Conservation (phyloP, 2,329 filamentous ascomycete species). For the Nothophoma quercina region DNA sequence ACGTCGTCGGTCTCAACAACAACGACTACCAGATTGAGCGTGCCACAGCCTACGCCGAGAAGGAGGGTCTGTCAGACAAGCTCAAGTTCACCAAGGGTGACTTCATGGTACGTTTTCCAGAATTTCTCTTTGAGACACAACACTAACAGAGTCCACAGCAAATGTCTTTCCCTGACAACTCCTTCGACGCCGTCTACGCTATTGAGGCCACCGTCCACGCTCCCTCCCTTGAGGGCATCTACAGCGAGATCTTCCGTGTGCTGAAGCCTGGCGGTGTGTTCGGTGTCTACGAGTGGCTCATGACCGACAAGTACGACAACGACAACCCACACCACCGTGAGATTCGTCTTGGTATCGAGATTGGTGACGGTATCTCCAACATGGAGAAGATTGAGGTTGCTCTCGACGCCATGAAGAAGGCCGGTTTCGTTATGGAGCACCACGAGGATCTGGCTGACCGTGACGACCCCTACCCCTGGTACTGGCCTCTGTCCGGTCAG, state of each 20-base stretch:
- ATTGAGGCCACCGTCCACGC: slow-evolving; percentile 98
- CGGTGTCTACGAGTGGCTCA: slow-evolving; percentile 98
- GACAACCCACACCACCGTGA: slow-evolving; percentile 84
- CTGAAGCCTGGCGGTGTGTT: slow-evolving; percentile 96
- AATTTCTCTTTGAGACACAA: not conserved
- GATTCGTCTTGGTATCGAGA: slow-evolving; percentile 93
- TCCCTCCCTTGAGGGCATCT: slow-evolving; percentile 87
- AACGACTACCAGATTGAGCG: slow-evolving; percentile 99
- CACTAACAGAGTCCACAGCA: slow-evolving; percentile 61
- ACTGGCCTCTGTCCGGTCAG: slow-evolving; percentile 88
- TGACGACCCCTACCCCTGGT: slow-evolving; percentile 83
- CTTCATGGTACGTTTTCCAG: slow-evolving; percentile 73
- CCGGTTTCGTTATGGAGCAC: slow-evolving; percentile 83
- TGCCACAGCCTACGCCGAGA: slow-evolving; percentile 82
- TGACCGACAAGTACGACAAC: slow-evolving; percentile 96
- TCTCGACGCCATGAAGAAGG: slow-evolving; percentile 80
- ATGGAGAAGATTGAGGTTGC: slow-evolving; percentile 90
- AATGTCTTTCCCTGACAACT: slow-evolving; percentile 93
- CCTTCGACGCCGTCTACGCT: slow-evolving; percentile 93
- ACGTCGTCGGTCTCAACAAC: slow-evolving; percentile 95
- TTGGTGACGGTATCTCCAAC: slow-evolving; percentile 95
- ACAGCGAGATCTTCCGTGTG: slow-evolving; percentile 92
- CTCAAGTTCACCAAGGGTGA: slow-evolving; percentile 91
- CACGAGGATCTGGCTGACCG: slow-evolving; percentile 87
- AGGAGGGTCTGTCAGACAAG: slow-evolving; percentile 81